Evolutionary conservation across 192 early-diverging fungal species (phyloP).

Genomic region (Bifiguratus adelaidae): DNA sequence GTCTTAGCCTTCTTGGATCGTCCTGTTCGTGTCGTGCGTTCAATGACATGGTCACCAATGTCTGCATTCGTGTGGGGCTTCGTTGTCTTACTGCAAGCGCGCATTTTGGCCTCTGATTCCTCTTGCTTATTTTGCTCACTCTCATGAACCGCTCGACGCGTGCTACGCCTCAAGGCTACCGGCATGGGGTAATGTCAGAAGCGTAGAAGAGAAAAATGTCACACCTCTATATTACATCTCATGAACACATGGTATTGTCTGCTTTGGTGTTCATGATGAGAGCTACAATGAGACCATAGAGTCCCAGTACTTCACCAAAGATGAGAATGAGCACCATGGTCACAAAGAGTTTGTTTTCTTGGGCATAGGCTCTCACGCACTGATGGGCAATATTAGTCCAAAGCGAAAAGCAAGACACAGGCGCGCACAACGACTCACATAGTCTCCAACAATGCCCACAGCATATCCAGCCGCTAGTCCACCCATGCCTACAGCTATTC

Average conservation of each 20-base stretch:
- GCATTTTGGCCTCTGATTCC: too few relatives aligned
- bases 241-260: not conserved
- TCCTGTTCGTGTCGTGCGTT: too few relatives aligned
- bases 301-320: conserved; percentile 83
- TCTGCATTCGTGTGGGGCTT: too few relatives aligned
- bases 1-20: too few relatives aligned
- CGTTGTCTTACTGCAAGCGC: too few relatives aligned
- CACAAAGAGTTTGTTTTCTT: conserved; percentile 74
- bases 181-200: too few relatives aligned
- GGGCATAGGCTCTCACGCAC: conserved; percentile 69
- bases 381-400: not conserved
- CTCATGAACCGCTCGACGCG: too few relatives aligned
- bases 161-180: too few relatives aligned
- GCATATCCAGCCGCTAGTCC: conserved; percentile 87
- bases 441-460: conserved; percentile 85
- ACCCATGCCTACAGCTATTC: conserved; percentile 69
- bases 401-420: not conserved
- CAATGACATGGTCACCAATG: too few relatives aligned
- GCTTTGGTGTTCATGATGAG: conserved; percentile 82
- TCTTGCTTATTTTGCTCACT: too few relatives aligned
- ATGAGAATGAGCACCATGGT: conserved; percentile 80
- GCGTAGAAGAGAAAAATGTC: too few relatives aligned
- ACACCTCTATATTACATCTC: too few relatives aligned
- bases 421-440: conserved; percentile 24
- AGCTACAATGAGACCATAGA: conserved; percentile 80